These are phyloP conservation scores for Monilinia aucupariae DNA, from an alignment of 2,329 filamentous ascomycete genomes.

Conservation along the genomic window DNA sequence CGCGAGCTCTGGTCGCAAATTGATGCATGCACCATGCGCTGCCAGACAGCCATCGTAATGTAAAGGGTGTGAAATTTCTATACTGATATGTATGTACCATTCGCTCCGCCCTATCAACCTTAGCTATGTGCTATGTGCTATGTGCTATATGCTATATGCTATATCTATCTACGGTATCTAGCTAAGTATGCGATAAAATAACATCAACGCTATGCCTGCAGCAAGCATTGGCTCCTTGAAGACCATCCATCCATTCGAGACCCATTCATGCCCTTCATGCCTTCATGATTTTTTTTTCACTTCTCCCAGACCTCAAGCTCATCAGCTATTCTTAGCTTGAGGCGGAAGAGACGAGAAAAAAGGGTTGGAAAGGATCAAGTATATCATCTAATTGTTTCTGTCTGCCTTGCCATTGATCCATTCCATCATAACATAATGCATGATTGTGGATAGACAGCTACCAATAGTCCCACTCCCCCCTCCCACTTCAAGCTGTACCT, in stretches of 20 bases:
- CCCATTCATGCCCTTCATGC: neutral
- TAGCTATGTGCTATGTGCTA: too few species aligned
- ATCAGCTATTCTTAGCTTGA: neutral
- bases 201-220: constrained; percentile 4
- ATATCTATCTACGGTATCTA: constrained; percentile 9
- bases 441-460: neutral
- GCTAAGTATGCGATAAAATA: neutral
- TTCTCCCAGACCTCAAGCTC: neutral
- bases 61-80: neutral
- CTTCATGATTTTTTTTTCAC: neutral
- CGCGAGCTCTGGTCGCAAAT: too few species aligned
- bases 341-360: neutral
- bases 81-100: neutral
- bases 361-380: constrained; percentile 12
- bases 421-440: neutral
- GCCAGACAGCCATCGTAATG: neutral
- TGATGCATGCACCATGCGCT: too few species aligned
- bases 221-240: neutral
- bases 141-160: too few species aligned
- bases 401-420: neutral
- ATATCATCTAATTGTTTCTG: constrained; percentile 15
- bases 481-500: neutral
- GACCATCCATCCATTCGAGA: neutral
- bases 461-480: neutral
- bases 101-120: neutral